These are phyloP conservation scores for Penicillium sp. DNA, from an alignment of 2,329 filamentous ascomycete genomes.

Conservation along the genomic window DNA sequence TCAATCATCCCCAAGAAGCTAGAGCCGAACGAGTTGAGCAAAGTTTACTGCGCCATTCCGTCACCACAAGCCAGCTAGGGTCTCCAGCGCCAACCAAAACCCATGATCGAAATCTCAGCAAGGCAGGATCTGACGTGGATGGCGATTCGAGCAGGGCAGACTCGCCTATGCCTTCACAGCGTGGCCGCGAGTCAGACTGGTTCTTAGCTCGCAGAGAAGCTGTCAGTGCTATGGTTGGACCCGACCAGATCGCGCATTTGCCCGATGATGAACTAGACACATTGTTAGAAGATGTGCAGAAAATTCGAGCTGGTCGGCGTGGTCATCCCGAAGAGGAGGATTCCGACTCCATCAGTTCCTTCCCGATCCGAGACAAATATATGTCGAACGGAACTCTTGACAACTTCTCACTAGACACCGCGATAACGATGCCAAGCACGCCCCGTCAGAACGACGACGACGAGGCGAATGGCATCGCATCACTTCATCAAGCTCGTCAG, in stretches of 20 bases:
- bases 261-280: conserved; percentile 93
- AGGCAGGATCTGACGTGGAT: conserved; percentile 72
- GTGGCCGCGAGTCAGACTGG: conserved; percentile 81
- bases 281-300: conserved; percentile 89
- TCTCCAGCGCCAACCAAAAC: conserved; percentile 60
- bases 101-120: conserved; percentile 78
- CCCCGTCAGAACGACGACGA: conserved; percentile 66
- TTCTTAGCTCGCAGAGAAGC: conserved; percentile 89
- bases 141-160: conserved; percentile 68
- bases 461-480: conserved; percentile 57
- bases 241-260: conserved; percentile 82
- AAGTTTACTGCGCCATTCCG: conserved; percentile 80
- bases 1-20: conserved; percentile 96
- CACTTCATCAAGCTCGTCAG: conserved; percentile 69
- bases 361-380: conserved; percentile 87
- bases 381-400: conserved; percentile 91
- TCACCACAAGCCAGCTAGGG: conserved; percentile 61
- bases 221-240: conserved; percentile 81
- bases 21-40: conserved; percentile 85
- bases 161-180: conserved; percentile 69
- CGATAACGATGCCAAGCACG: conserved; percentile 89
- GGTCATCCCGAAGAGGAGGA: conserved; percentile 69
- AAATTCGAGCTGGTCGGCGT: conserved; percentile 78
- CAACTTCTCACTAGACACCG: conserved; percentile 93
- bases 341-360: conserved; percentile 82